Evolutionary conservation across 768 basidiomycete species (phyloP).

Genomic region (Kwoniella mangroviensis): DNA sequence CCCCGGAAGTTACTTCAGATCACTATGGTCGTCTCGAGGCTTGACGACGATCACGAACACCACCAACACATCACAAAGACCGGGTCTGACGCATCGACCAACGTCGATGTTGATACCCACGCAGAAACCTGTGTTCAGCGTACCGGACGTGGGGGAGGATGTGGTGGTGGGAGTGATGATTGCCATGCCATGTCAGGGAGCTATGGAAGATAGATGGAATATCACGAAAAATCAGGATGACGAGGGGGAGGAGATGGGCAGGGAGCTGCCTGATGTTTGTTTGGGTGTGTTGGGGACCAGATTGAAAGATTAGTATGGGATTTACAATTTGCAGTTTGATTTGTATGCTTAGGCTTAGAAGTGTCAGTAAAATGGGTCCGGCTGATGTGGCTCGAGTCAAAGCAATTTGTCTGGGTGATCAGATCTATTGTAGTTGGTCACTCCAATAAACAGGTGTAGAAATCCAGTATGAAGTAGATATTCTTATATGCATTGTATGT

Average conservation of each 20-base stretch:
- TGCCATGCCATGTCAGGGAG: slow-evolving; percentile 37
- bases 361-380: neutral
- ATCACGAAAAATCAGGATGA: neutral
- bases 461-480: too few species aligned
- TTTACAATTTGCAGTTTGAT: neutral
- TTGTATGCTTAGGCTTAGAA: neutral
- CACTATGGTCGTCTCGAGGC: slow-evolving; percentile 17
- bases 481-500: too few species aligned
- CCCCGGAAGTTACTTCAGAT: slow-evolving; percentile 11
- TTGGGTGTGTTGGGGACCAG: slow-evolving; percentile 39
- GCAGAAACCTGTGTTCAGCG: slow-evolving; percentile 11
- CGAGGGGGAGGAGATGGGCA: slow-evolving; percentile 30
- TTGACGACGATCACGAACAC: neutral
- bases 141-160: slow-evolving; percentile 32
- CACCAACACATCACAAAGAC: slow-evolving; percentile 15
- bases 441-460: too few species aligned
- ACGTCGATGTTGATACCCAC: slow-evolving; percentile 13
- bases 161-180: slow-evolving; percentile 46
- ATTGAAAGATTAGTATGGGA: slow-evolving; percentile 12
- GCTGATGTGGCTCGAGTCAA: neutral
- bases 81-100: slow-evolving; percentile 4
- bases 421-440: too few species aligned
- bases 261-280: slow-evolving; percentile 41
- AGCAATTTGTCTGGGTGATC: too few species aligned
- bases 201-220: slow-evolving; percentile 27